Conservation (phyloP, 352 stramenopile genomes). For the Globisporangium spinosum region DNA sequence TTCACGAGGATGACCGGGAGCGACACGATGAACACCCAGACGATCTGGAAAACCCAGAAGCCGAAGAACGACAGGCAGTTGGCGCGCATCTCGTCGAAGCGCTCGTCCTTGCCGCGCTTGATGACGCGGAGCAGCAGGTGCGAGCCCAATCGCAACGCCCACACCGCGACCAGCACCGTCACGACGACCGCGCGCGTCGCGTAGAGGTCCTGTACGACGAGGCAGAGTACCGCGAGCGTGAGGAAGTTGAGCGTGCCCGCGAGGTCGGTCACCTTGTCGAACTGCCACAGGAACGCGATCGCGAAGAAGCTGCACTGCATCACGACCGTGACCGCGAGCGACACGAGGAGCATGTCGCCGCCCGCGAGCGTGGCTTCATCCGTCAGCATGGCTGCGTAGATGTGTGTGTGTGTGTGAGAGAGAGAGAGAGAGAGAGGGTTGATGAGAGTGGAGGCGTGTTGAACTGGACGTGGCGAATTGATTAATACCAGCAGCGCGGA, state of each 20-base stretch:
- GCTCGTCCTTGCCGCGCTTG: constrained; percentile 62
- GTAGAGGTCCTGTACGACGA: constrained; percentile 42
- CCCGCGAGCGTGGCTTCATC: constrained; percentile 14
- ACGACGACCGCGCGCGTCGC: constrained; percentile 46
- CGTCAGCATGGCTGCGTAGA: neutral
- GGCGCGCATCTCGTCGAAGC: constrained; percentile 74
- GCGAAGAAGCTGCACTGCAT: constrained; percentile 65
- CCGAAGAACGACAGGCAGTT: constrained; percentile 63
- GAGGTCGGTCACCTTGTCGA: constrained; percentile 68
- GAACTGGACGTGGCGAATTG: neutral
- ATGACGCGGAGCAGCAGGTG: constrained; percentile 69
- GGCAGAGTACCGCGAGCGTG: constrained; percentile 42
- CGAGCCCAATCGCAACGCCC: constrained; percentile 59
- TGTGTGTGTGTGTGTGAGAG: neutral
- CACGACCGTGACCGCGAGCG: constrained; percentile 39
- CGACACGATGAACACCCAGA: constrained; percentile 78
- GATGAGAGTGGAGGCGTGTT: neutral
- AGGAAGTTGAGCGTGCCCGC: constrained; percentile 61
- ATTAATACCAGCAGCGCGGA: neutral
- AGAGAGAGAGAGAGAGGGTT: neutral
- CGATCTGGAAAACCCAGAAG: constrained; percentile 80
- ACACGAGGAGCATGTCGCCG: constrained; percentile 41
- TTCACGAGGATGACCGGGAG: constrained; percentile 66
- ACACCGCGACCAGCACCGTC: constrained; percentile 42
- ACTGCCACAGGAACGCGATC: constrained; percentile 52